Evolutionary conservation across 2,329 filamentous ascomycete species (phyloP).

Genomic region (Ophiostoma novo-ulmi): DNA sequence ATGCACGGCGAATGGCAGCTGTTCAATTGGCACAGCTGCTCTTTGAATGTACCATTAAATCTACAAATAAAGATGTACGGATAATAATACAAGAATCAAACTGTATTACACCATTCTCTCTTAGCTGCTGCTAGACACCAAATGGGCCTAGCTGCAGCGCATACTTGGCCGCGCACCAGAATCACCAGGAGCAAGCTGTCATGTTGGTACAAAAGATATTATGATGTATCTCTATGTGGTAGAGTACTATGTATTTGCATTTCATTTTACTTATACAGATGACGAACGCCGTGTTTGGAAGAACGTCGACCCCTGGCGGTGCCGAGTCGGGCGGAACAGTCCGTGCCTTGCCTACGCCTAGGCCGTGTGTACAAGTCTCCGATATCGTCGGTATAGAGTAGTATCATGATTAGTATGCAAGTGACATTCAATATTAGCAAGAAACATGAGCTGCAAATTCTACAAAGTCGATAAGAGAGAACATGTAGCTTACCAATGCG

Average conservation of each 20-base stretch:
- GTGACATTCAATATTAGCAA: not conserved
- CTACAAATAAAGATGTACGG: not conserved
- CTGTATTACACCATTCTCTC: not conserved
- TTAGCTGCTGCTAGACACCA: not conserved
- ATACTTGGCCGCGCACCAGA: not conserved
- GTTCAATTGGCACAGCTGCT: not conserved
- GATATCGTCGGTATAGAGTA: not conserved
- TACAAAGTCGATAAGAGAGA: too few relatives aligned
- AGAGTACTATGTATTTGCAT: too few relatives aligned
- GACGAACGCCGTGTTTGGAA: not conserved
- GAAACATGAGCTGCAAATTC: not conserved
- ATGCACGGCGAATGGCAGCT: slow-evolving; percentile 10
- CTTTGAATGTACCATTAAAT: not conserved
- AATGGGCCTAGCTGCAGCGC: not conserved
- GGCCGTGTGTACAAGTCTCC: not conserved
- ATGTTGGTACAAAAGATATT: too few relatives aligned
- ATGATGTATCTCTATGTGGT: too few relatives aligned
- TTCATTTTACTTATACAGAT: too few relatives aligned
- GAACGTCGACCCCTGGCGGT: not conserved
- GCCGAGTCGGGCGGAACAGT: not conserved
- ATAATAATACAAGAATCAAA: not conserved
- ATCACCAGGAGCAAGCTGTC: too few relatives aligned
- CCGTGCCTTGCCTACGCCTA: not conserved
- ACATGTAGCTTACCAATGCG: too few relatives aligned
- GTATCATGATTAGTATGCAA: not conserved